These are phyloP conservation scores for Pseudocercospora pini-densiflorae DNA, from an alignment of 2,329 filamentous ascomycete species.

Conservation along the genomic window DNA sequence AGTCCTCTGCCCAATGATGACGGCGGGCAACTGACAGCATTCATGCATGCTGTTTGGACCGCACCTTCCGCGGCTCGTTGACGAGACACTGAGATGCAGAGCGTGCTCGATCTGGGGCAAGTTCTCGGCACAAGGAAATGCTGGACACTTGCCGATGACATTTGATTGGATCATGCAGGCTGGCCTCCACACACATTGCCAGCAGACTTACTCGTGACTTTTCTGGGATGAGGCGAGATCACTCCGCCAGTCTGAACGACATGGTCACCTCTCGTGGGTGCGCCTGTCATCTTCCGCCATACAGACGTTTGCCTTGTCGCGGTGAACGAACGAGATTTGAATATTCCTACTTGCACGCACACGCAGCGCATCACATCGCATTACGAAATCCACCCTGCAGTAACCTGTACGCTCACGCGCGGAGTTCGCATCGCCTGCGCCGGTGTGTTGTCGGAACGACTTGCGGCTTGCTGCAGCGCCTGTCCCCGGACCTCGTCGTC, in stretches of 20 bases:
- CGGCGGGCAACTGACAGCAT: not conserved
- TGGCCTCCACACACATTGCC: not conserved
- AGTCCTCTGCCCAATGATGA: not conserved
- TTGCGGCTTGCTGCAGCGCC: conserved; percentile 3
- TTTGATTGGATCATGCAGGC: not conserved
- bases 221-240: not conserved
- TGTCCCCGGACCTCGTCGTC: conserved; percentile 7
- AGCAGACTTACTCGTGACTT: not conserved
- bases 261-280: not conserved
- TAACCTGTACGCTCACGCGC: not conserved
- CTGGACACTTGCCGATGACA: not conserved
- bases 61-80: not conserved
- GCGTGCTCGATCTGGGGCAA: not conserved
- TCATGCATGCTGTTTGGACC: not conserved
- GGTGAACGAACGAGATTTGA: not conserved
- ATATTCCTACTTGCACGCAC: conserved; percentile 5
- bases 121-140: not conserved
- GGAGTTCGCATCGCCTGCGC: conserved; percentile 3
- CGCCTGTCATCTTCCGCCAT: conserved; percentile 2
- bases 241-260: not conserved
- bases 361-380: conserved; percentile 6
- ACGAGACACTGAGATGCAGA: conserved; percentile 1
- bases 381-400: not conserved
- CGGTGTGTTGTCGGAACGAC: conserved; percentile 4
- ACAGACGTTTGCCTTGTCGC: conserved; percentile 8